Percentiles rank a stretch among this genome's conserved stretches.
Evolutionary conservation across 805 yeast species (phyloP).

Genomic region (Metschnikowia picachoensis): DNA sequence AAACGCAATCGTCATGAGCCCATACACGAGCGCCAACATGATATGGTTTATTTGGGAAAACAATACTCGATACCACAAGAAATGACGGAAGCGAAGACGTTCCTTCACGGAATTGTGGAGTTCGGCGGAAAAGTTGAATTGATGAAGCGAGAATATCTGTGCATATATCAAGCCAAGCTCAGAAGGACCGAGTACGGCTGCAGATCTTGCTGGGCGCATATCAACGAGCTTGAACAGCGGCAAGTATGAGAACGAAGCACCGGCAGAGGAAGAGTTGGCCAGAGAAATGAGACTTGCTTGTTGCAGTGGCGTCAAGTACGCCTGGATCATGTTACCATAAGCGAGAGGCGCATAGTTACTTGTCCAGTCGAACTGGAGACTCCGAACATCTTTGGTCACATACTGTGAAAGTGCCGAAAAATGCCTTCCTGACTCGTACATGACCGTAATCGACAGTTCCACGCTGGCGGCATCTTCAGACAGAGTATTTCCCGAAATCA

Average conservation of each 20-base stretch:
- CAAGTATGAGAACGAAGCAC: constrained; percentile 17
- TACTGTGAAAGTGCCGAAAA: constrained; percentile 30
- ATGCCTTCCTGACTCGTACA: constrained; percentile 30
- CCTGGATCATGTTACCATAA: constrained; percentile 17
- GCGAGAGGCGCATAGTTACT: constrained; percentile 19
- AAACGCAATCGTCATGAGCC: constrained; percentile 30
- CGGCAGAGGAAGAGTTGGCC: constrained; percentile 12
- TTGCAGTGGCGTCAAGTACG: constrained; percentile 16
- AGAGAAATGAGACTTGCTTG: constrained; percentile 7
- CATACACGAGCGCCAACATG: constrained; percentile 28
- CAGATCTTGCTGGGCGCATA: constrained; percentile 17
- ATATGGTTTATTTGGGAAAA: constrained; percentile 30
- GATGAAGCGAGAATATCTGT: constrained; percentile 31
- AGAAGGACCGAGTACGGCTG: constrained; percentile 30
- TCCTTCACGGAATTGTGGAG: constrained; percentile 21
- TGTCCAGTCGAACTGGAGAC: constrained; percentile 22
- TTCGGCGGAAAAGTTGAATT: constrained; percentile 30
- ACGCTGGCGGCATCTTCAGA: constrained; percentile 16
- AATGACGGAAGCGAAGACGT: constrained; percentile 23
- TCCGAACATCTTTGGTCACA: constrained; percentile 28
- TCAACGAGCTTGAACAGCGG: constrained; percentile 25
- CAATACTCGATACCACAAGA: constrained; percentile 24
- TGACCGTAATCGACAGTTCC: constrained; percentile 17
- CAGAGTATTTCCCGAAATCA: constrained; percentile 15
- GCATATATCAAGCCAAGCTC: constrained; percentile 33